Conservation (phyloP, 106 monocot species). For the Dendrobium catenatum region DNA sequence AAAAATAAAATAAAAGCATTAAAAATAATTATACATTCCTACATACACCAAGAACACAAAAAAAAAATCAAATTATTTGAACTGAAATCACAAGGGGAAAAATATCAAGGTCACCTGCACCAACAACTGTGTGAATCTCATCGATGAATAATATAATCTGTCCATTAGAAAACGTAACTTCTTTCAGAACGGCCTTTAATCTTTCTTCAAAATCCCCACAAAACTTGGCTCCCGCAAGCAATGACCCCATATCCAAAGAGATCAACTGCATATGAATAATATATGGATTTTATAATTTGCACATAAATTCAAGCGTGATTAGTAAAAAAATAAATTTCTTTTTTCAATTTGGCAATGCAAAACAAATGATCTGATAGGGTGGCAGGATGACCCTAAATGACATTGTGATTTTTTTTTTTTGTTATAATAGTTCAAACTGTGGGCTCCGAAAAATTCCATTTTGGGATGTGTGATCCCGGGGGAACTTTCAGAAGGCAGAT, state of each 20-base stretch:
- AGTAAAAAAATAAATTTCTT: neutral
- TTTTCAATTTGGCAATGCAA: neutral
- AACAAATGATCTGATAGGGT: neutral
- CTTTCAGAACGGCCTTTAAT: conserved; percentile 81
- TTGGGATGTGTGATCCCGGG: too few species aligned
- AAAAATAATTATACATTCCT: too few species aligned
- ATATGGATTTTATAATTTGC: neutral
- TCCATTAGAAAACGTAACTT: conserved; percentile 80
- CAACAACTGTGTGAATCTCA: conserved; percentile 90
- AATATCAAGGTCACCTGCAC: conserved; percentile 50
- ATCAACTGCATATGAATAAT: conserved; percentile 42
- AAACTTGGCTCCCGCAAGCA: conserved; percentile 89
- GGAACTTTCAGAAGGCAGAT: too few species aligned
- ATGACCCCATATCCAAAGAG: conserved; percentile 87
- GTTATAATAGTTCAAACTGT: neutral
- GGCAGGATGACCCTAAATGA: neutral
- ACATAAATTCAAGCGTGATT: neutral
- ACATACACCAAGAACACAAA: too few species aligned
- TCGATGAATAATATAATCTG: conserved; percentile 89
- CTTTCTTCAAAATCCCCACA: conserved; percentile 91
- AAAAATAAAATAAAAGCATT: too few species aligned
- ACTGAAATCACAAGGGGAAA: neutral
- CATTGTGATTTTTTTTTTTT: neutral
- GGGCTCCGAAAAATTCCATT: too few species aligned
- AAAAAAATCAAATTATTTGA: neutral